phyloP scores from a whole-genome alignment of 164 flowering plant species.

The Aristolochia fimbriata region DNA sequence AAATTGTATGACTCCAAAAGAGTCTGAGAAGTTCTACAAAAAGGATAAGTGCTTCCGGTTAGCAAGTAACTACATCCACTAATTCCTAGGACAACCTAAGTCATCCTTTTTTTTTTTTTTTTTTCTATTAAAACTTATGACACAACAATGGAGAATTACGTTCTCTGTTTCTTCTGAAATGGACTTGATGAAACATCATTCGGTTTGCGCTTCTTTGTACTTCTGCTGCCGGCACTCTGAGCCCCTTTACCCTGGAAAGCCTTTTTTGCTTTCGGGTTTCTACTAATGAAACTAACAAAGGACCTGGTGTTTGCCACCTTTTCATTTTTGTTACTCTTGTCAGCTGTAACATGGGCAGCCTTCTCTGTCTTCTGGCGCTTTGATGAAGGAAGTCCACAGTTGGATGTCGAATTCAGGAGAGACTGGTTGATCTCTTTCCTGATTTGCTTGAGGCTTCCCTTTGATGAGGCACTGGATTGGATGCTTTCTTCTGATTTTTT shows the following conservation, averaged over 20 bases:
- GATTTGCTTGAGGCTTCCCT: conserved; percentile 37
- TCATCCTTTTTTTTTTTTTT: no score
- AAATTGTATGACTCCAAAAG: no score
- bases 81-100: no score
- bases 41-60: no score
- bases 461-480: conserved; percentile 20
- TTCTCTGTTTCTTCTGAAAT: neutral
- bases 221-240: neutral
- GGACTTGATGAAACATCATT: neutral
- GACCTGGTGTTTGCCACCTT: neutral
- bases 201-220: conserved; percentile 1
- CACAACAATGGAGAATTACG: neutral
- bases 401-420: conserved; percentile 14
- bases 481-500: conserved; percentile 20
- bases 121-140: no score
- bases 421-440: conserved; percentile 45
- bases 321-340: neutral
- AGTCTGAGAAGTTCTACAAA: no score
- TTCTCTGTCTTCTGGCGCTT: conserved; percentile 13
- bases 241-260: neutral
- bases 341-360: neutral
- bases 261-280: neutral
- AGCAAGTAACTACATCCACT: no score
- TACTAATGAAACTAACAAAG: neutral
- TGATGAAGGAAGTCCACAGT: conserved; percentile 16